Conservation (phyloP, 148 eudicot genomes). For the Agrostemma githago region DNA sequence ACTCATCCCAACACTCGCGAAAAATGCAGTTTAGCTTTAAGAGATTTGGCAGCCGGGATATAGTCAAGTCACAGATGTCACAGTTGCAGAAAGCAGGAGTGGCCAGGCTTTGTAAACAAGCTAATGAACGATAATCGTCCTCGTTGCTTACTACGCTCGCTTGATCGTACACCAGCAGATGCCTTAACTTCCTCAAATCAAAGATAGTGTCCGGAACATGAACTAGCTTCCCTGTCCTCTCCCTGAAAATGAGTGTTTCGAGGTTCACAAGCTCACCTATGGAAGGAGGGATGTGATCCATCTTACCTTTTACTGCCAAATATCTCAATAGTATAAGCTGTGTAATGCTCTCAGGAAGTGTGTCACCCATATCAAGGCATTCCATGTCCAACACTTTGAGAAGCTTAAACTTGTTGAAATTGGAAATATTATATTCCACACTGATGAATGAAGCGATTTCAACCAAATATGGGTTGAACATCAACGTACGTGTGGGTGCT, state of each 20-base stretch:
- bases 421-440: neutral
- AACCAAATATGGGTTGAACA: constrained; percentile 3
- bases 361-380: neutral
- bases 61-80: neutral
- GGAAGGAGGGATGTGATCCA: neutral
- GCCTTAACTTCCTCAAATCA: neutral
- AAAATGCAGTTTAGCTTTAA: constrained; percentile 4
- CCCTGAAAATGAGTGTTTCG: constrained; percentile 3
- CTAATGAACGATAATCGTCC: neutral
- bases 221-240: neutral
- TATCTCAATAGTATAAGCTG: neutral
- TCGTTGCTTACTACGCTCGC: neutral
- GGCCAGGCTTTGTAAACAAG: neutral
- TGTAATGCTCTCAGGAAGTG: constrained; percentile 8
- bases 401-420: neutral
- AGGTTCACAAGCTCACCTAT: constrained; percentile 9
- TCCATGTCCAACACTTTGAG: constrained; percentile 14
- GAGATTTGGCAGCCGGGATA: constrained; percentile 6
- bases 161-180: neutral
- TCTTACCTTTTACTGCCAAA: neutral
- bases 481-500: constrained; percentile 10
- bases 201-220: neutral
- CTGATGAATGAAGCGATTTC: neutral
- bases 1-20: neutral
- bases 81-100: neutral